Evolutionary conservation across 2,329 filamentous ascomycete species (phyloP).

Genomic region (Fonsecaea pedrosoi): DNA sequence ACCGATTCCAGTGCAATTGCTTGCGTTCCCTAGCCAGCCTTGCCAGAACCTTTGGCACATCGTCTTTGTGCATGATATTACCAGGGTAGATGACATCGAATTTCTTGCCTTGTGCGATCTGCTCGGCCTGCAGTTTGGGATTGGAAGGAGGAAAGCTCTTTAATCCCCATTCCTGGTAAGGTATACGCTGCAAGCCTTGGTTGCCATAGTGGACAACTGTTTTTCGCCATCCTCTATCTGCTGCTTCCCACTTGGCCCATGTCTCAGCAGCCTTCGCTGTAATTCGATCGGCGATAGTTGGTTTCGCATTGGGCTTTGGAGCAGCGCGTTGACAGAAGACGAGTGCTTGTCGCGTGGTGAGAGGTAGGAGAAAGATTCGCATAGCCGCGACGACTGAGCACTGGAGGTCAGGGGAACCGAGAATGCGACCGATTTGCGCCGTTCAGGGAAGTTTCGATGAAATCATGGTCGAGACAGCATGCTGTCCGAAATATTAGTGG

Average conservation of each 20-base stretch:
- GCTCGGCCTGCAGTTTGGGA: constrained; percentile 67
- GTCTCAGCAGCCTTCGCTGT: constrained; percentile 74
- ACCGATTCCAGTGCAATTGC: constrained; percentile 73
- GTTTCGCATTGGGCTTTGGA: constrained; percentile 60
- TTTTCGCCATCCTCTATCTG: constrained; percentile 85
- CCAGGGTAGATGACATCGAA: constrained; percentile 79
- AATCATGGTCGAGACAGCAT: constrained; percentile 29
- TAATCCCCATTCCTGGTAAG: constrained; percentile 96
- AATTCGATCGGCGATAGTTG: constrained; percentile 70
- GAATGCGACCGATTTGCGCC: constrained; percentile 13
- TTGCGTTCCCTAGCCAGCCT: constrained; percentile 81
- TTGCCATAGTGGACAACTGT: constrained; percentile 87
- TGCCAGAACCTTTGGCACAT: constrained; percentile 69
- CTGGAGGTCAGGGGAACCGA: constrained; percentile 9
- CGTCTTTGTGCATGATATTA: constrained; percentile 68
- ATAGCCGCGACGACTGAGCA: constrained; percentile 60
- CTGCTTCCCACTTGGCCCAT: constrained; percentile 88
- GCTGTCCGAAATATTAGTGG: not conserved
- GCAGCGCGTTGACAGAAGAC: constrained; percentile 86
- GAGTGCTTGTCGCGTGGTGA: constrained; percentile 87
- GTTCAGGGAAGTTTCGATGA: constrained; percentile 29
- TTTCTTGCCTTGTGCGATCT: constrained; percentile 66
- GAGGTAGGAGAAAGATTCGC: constrained; percentile 91
- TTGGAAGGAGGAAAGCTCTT: constrained; percentile 90
- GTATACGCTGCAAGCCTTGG: constrained; percentile 80